Evolutionary conservation across 306 rosid species (phyloP).

Genomic region (Fagus crenata): DNA sequence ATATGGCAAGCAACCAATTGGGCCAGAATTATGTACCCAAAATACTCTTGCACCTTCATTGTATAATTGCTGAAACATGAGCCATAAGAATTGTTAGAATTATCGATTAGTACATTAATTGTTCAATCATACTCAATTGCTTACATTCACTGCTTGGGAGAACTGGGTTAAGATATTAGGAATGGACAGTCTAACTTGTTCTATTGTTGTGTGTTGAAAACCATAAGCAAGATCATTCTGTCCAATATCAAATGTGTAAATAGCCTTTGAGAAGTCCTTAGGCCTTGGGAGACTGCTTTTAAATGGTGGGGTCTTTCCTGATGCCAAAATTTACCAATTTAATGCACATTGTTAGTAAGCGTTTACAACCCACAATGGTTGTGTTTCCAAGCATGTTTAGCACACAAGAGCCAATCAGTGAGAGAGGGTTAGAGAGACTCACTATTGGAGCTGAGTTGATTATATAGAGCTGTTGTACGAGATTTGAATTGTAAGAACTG

Average conservation of each 20-base stretch:
- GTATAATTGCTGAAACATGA: slow-evolving; percentile 58
- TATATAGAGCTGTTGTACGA: slow-evolving; percentile 49
- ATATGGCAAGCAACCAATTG: slow-evolving; percentile 78
- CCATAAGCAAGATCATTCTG: slow-evolving; percentile 77
- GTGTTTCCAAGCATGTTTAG: slow-evolving; percentile 7
- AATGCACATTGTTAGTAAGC: not conserved
- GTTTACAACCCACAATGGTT: not conserved
- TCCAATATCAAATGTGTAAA: slow-evolving; percentile 82
- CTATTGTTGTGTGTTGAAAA: slow-evolving; percentile 47
- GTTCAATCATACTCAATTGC: not conserved
- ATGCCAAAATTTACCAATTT: slow-evolving; percentile 17
- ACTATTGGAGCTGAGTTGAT: slow-evolving; percentile 47
- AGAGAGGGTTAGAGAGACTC: slow-evolving; percentile 24
- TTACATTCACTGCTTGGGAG: slow-evolving; percentile 56
- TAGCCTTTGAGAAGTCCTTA: slow-evolving; percentile 63
- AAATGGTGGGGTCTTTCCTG: slow-evolving; percentile 42
- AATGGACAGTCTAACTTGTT: slow-evolving; percentile 63
- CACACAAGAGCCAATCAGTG: not conserved
- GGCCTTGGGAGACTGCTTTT: slow-evolving; percentile 63
- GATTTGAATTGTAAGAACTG: slow-evolving; percentile 75
- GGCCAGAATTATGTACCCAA: slow-evolving; percentile 84
- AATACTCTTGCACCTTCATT: slow-evolving; percentile 72
- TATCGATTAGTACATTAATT: not conserved
- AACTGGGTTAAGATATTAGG: slow-evolving; percentile 58
- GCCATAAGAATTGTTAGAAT: not conserved